Evolutionary conservation across 768 basidiomycete genomes (phyloP).

Genomic region (Coprinopsis strossmayeri): DNA sequence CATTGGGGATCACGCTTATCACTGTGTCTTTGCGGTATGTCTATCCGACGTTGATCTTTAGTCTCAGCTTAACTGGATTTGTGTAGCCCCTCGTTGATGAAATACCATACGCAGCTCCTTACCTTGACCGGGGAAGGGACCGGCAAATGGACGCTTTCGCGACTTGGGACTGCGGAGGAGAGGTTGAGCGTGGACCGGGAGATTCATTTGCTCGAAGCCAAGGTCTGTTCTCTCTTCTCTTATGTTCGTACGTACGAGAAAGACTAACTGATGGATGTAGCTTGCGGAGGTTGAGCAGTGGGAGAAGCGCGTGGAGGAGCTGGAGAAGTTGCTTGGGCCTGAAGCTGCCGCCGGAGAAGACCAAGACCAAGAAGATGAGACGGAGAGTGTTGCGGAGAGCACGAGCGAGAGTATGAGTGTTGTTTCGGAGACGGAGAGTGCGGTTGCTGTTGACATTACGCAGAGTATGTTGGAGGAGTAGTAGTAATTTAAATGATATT

Average conservation of each 20-base stretch:
- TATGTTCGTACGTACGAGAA: too few species aligned
- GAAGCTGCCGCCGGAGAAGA: not conserved
- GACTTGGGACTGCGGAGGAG: constrained; percentile 69
- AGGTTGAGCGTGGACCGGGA: constrained; percentile 70
- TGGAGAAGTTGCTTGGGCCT: constrained; percentile 49
- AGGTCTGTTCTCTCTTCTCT: constrained; percentile 14
- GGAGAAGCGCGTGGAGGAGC: constrained; percentile 63
- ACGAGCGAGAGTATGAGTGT: not conserved
- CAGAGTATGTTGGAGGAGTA: not conserved
- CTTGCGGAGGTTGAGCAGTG: constrained; percentile 66
- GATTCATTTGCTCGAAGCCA: constrained; percentile 58
- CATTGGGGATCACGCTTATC: constrained; percentile 83
- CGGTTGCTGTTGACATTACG: not conserved
- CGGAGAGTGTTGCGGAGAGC: not conserved
- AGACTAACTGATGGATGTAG: too few species aligned
- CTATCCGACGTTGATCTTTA: not conserved
- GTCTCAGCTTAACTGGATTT: not conserved
- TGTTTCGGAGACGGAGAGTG: not conserved
- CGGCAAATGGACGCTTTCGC: constrained; percentile 64
- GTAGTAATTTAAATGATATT: too few species aligned
- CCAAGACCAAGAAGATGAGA: not conserved
- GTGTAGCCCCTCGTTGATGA: constrained; percentile 70
- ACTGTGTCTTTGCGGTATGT: constrained; percentile 83
- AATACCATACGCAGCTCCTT: constrained; percentile 85
- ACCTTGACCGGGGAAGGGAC: constrained; percentile 69